A percentile compares a stretch with the other conserved stretches of the same genome.
Evolutionary conservation across 495 filamentous ascomycete genomes (phyloP).

Genomic region (Annulohypoxylon bovei): DNA sequence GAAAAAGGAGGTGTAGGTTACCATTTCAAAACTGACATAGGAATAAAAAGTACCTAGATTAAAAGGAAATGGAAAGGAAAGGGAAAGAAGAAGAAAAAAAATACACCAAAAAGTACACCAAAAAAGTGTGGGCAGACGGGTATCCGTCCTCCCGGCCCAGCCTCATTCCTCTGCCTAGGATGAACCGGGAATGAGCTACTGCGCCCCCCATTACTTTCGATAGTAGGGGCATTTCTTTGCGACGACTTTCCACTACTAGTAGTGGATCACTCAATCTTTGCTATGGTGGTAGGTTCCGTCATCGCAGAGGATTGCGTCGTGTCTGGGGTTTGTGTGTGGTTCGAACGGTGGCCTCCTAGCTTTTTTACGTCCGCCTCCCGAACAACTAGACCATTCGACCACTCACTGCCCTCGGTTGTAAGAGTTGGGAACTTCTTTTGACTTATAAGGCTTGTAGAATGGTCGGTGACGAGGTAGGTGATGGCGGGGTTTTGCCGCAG

Average conservation of each 20-base stretch:
- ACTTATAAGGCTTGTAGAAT: not conserved
- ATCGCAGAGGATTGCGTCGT: conserved; percentile 10
- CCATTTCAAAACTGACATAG: no score
- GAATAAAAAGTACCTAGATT: not conserved
- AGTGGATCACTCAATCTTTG: not conserved
- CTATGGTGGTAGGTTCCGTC: not conserved
- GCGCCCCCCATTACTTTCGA: conserved; percentile 26
- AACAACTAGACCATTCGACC: not conserved
- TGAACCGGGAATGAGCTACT: not conserved
- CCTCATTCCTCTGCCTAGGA: not conserved
- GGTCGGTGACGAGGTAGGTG: not conserved
- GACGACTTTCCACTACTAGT: no score
- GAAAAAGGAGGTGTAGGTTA: no score
- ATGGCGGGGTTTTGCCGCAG: not conserved
- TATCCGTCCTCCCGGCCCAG: conserved; percentile 8
- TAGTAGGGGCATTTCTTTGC: conserved; percentile 20
- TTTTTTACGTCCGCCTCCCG: not conserved
- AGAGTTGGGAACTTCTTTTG: not conserved
- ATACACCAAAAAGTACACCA: not conserved
- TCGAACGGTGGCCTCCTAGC: conserved; percentile 2
- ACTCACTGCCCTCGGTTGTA: not conserved
- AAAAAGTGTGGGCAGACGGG: not conserved
- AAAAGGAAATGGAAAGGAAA: not conserved
- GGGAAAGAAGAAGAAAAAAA: not conserved
- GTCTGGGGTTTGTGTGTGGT: not conserved